phyloP scores from a whole-genome alignment of 805 yeast genomes.

The Metschnikowia reukaufii region DNA sequence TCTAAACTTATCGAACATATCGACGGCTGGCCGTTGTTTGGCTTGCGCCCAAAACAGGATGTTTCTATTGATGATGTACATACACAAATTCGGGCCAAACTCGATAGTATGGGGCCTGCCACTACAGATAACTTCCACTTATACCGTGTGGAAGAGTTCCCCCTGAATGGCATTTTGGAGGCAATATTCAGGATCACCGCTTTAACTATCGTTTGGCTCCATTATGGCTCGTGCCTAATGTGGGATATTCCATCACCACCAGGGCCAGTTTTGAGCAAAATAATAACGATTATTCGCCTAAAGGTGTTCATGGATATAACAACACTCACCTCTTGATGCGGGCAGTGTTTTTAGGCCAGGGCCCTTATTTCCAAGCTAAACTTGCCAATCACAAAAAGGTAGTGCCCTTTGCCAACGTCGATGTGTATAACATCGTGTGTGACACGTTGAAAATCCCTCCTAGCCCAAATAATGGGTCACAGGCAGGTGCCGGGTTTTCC shows the following conservation, averaged over 20 bases:
- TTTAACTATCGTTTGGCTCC: conserved; percentile 74
- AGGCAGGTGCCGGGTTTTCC: conserved; percentile 10
- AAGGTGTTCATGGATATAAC: conserved; percentile 85
- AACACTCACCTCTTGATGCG: conserved; percentile 78
- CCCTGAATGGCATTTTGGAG: conserved; percentile 58
- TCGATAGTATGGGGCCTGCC: conserved; percentile 25
- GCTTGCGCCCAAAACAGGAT: conserved; percentile 57
- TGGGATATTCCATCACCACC: conserved; percentile 76
- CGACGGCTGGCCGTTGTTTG: conserved; percentile 88
- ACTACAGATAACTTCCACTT: conserved; percentile 41
- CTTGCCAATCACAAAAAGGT: conserved; percentile 33
- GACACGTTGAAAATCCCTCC: conserved; percentile 55
- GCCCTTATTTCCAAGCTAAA: conserved; percentile 65
- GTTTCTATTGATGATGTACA: conserved; percentile 45
- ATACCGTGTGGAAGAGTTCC: conserved; percentile 55
- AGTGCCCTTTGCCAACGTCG: conserved; percentile 68
- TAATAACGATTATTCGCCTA: conserved; percentile 52
- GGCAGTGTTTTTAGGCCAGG: conserved; percentile 74
- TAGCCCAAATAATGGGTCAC: conserved; percentile 59
- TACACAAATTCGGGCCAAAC: conserved; percentile 38
- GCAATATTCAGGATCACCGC: conserved; percentile 26
- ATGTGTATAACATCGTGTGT: conserved; percentile 74
- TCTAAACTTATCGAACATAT: conserved; percentile 53
- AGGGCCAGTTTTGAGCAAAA: conserved; percentile 52
- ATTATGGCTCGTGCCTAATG: conserved; percentile 78